phyloP scores from a whole-genome alignment of 2,329 filamentous ascomycete genomes.

The Byssothecium circinans region DNA sequence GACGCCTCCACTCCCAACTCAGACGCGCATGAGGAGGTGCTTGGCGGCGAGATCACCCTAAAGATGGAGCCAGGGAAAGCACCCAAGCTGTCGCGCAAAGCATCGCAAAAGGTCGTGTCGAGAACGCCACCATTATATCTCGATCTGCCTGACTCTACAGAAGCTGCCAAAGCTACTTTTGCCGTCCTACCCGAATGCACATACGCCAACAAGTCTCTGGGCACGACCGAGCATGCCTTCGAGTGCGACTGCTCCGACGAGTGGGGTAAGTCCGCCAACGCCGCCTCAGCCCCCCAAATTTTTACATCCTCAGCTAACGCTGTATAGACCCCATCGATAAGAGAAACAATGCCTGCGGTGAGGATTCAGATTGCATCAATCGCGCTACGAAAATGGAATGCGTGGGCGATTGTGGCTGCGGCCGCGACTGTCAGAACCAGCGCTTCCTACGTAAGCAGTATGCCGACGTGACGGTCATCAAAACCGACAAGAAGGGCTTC shows the following conservation, averaged over 20 bases:
- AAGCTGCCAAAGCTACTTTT: slow-evolving; percentile 75
- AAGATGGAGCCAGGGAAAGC: slow-evolving; percentile 67
- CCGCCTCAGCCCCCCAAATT: slow-evolving; percentile 8
- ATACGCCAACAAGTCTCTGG: slow-evolving; percentile 89
- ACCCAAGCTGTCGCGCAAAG: slow-evolving; percentile 72
- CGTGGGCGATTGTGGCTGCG: slow-evolving; percentile 82
- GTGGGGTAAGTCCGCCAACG: slow-evolving; percentile 71
- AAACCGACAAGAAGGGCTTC: slow-evolving; percentile 96
- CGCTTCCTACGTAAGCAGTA: slow-evolving; percentile 90
- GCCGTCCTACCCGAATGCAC: slow-evolving; percentile 81
- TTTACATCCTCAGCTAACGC: slow-evolving; percentile 34
- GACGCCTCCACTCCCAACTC: slow-evolving; percentile 43
- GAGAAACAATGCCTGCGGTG: slow-evolving; percentile 82
- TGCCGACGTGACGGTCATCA: slow-evolving; percentile 90
- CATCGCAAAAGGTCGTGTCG: slow-evolving; percentile 68
- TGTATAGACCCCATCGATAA: slow-evolving; percentile 52
- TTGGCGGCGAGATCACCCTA: slow-evolving; percentile 63
- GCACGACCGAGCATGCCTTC: slow-evolving; percentile 86
- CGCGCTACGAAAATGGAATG: slow-evolving; percentile 98
- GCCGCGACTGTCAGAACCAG: slow-evolving; percentile 86
- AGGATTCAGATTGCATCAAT: slow-evolving; percentile 98
- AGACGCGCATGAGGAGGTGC: slow-evolving; percentile 54
- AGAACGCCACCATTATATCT: slow-evolving; percentile 68
- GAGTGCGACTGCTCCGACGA: slow-evolving; percentile 95
- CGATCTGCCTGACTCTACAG: slow-evolving; percentile 76